Evolutionary conservation across 441 rosid species (phyloP), one percentile per base, ranked within the genome.

Genomic region (Theobroma grandiflorum): DNA sequence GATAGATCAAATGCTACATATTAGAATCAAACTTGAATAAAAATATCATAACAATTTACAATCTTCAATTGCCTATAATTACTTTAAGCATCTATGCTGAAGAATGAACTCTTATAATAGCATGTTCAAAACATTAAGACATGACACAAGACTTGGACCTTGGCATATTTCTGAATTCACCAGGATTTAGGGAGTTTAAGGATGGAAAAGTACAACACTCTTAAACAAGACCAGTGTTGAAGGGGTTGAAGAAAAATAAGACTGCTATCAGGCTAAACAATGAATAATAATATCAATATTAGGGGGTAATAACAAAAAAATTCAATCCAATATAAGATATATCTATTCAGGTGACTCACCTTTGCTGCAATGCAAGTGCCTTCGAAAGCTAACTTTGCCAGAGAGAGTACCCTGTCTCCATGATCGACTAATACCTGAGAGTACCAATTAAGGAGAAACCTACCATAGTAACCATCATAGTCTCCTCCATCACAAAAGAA

Each of bases 401-500:
- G 76, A 72, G 92, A 91, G 82, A 97, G 99, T 74, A 94, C 91
- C 76, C 81, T 84, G 79, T 93, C 95, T 68, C 95, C 95, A 82
- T 95, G 99, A 85, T 92, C 93, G 80, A 97, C 83, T 86, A 97
- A 84, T 86, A 91, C 83, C 84, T 82, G 89, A 70, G 99, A 91
- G 85, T 95, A 97, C 99, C 99, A 97, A 81, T 86, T 86, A 76
- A 97, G 99, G 84, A 97, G 95, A 90, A 94, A 97, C 84, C 96
- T 91, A 22, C 99, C 99, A 75, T 94, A 92, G 84, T 91, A 89
- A 59, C 97, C 91, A 84, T 91, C 97, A 57, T 95, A 97, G 80
- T 94, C 99, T 84, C 99, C 99, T 81, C 96, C 99, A 79, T 95
- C 99, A 87, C 95, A 90, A 85, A 97, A 97, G 91, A 97, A 97